Evolutionary conservation across 192 early-diverging fungal genomes (phyloP).

Genomic region (Coemansia sp.): DNA sequence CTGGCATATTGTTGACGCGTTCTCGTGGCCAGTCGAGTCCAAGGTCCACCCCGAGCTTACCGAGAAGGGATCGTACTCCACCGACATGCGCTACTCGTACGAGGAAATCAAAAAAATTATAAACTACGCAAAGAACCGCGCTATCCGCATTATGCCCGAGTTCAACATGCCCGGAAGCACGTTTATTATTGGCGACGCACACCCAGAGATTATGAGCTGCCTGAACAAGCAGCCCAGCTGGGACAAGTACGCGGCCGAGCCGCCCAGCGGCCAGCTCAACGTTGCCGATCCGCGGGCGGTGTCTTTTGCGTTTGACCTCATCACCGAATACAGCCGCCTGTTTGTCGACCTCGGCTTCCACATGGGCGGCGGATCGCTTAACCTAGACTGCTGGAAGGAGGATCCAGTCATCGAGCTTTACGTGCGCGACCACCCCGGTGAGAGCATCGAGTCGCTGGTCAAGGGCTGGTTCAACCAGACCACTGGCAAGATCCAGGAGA

Average conservation of each 20-base stretch:
- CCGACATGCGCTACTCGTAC: conserved; percentile 67
- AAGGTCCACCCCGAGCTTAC: conserved; percentile 64
- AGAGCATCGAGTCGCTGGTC: conserved; percentile 41
- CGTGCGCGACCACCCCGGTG: conserved; percentile 43
- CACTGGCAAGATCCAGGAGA: conserved; percentile 51
- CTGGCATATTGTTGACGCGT: conserved; percentile 69
- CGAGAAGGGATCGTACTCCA: conserved; percentile 63
- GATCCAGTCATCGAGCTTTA: conserved; percentile 51
- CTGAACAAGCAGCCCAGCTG: conserved; percentile 60
- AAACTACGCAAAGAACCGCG: conserved; percentile 68
- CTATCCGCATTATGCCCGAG: conserved; percentile 86
- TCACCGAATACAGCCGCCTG: conserved; percentile 62
- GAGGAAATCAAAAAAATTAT: conserved; percentile 69
- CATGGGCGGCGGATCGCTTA: conserved; percentile 70
- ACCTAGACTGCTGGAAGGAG: conserved; percentile 65
- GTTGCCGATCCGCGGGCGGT: conserved; percentile 65
- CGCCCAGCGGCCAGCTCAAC: conserved; percentile 82
- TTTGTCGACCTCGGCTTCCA: conserved; percentile 76
- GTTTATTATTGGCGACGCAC: conserved; percentile 52
- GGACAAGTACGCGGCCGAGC: conserved; percentile 63
- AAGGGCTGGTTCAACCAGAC: conserved; percentile 36
- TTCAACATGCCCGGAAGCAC: conserved; percentile 84
- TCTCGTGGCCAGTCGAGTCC: conserved; percentile 71
- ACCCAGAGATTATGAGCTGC: conserved; percentile 64
- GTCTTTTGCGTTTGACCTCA: conserved; percentile 59